phyloP scores from a whole-genome alignment of 2,329 filamentous ascomycete genomes.

The Fusarium haematococcum region DNA sequence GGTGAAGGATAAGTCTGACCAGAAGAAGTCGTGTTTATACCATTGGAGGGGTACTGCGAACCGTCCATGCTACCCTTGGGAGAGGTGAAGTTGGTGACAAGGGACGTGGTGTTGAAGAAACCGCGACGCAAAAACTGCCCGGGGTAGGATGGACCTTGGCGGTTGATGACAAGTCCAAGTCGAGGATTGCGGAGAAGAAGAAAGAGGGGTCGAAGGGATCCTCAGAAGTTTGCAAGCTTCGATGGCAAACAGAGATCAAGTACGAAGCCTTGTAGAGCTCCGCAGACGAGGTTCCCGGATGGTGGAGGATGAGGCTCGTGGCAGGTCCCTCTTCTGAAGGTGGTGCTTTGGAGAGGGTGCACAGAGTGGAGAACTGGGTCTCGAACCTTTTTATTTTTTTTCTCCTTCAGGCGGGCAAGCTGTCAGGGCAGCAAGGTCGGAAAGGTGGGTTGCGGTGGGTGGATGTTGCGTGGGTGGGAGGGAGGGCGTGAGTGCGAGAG shows the following conservation, averaged over 20 bases:
- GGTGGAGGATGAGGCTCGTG: slow-evolving; percentile 56
- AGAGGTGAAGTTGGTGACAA: slow-evolving; percentile 47
- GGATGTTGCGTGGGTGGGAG: slow-evolving; percentile 33
- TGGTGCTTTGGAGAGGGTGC: slow-evolving; percentile 60
- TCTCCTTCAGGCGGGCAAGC: slow-evolving; percentile 38
- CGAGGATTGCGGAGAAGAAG: slow-evolving; percentile 39
- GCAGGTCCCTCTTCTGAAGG: slow-evolving; percentile 53
- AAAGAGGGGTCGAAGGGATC: slow-evolving; percentile 27
- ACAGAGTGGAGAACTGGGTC: slow-evolving; percentile 60
- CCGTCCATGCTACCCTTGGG: slow-evolving; percentile 64
- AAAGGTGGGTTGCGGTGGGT: slow-evolving; percentile 45
- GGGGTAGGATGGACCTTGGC: slow-evolving; percentile 39
- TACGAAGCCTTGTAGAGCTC: slow-evolving; percentile 44
- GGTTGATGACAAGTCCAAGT: slow-evolving; percentile 42
- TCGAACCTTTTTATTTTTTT: slow-evolving; percentile 57
- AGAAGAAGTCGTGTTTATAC: slow-evolving; percentile 65
- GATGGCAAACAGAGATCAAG: slow-evolving; percentile 42
- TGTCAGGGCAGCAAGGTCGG: slow-evolving; percentile 45
- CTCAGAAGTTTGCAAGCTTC: slow-evolving; percentile 30
- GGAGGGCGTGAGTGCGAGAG: slow-evolving; percentile 36
- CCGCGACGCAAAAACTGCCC: slow-evolving; percentile 40
- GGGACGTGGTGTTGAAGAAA: slow-evolving; percentile 39
- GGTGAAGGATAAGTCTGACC: slow-evolving; percentile 64
- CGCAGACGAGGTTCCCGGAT: slow-evolving; percentile 49
- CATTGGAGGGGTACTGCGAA: slow-evolving; percentile 66